A percentile compares a stretch with the other conserved stretches of the same genome.
These are phyloP conservation scores for Fusarium pininemorale DNA, from an alignment of 2,329 filamentous ascomycete genomes.

Conservation along the genomic window DNA sequence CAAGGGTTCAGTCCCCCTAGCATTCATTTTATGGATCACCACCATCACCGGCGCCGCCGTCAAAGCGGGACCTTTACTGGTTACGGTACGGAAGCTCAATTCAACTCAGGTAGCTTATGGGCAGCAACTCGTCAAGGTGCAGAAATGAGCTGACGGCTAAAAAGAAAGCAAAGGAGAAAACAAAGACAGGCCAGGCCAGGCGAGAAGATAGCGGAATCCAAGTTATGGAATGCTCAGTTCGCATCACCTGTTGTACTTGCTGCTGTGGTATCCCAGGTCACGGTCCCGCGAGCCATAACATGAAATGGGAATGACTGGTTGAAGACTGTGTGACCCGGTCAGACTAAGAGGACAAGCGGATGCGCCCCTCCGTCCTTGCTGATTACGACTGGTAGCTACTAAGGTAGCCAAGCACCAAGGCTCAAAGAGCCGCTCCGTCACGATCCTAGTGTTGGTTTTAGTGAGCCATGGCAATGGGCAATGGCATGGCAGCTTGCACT, in stretches of 20 bases:
- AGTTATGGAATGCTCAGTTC: constrained; percentile 22
- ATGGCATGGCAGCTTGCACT: not conserved
- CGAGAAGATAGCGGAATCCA: constrained; percentile 18
- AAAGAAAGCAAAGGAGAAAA: constrained; percentile 3
- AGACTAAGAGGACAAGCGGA: constrained; percentile 32
- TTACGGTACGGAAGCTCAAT: constrained; percentile 8
- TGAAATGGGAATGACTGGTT: constrained; percentile 38
- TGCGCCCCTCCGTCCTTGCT: constrained; percentile 32
- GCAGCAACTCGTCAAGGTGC: constrained; percentile 26
- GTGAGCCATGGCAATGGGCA: not conserved
- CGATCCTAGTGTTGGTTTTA: constrained; percentile 42
- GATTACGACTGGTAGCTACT: constrained; percentile 11
- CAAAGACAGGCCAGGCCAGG: not conserved
- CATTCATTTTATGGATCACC: constrained; percentile 6
- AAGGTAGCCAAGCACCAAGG: constrained; percentile 23
- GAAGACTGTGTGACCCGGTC: constrained; percentile 33
- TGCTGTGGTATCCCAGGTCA: constrained; percentile 16
- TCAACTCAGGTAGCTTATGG: not conserved
- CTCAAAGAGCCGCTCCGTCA: constrained; percentile 43
- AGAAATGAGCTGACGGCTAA: constrained; percentile 34
- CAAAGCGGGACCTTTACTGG: constrained; percentile 15
- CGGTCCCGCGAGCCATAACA: constrained; percentile 28
- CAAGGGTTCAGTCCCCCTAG: constrained; percentile 11
- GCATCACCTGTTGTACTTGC: constrained; percentile 33
- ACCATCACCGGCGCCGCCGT: constrained; percentile 25